Evolutionary conservation across 495 filamentous ascomycete genomes (phyloP).

Genomic region (Aspergillus wentii): DNA sequence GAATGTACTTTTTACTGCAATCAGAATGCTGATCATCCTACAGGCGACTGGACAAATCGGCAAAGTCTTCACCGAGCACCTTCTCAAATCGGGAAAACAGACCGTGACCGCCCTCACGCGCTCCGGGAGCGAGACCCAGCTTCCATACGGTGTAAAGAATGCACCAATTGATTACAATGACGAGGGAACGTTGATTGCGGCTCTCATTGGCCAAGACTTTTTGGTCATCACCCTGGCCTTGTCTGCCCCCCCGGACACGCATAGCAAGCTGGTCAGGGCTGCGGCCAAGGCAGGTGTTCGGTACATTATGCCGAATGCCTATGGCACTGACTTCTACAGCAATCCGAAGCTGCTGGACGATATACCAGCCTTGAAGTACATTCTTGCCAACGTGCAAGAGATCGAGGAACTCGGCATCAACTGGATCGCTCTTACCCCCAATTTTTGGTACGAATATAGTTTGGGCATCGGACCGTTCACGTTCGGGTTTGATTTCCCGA

Average conservation of each 20-base stretch:
- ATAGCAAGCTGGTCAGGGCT: constrained; percentile 49
- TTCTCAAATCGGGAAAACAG: constrained; percentile 47
- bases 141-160: constrained; percentile 39
- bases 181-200: constrained; percentile 34
- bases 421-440: constrained; percentile 45
- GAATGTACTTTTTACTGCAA: neutral
- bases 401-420: constrained; percentile 40
- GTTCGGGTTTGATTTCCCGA: constrained; percentile 44
- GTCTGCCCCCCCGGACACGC: constrained; percentile 30
- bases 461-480: constrained; percentile 17
- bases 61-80: constrained; percentile 41
- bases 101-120: constrained; percentile 51
- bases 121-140: constrained; percentile 25
- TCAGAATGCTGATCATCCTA: constrained; percentile 3
- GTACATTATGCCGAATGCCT: constrained; percentile 61
- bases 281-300: constrained; percentile 56
- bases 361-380: constrained; percentile 10
- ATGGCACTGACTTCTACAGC: constrained; percentile 28
- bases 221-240: constrained; percentile 57
- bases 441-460: constrained; percentile 53
- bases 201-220: constrained; percentile 47
- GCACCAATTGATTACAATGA: constrained; percentile 45
- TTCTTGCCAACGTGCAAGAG: constrained; percentile 7
- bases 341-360: constrained; percentile 24
- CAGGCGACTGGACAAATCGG: constrained; percentile 58